Percentiles rank a stretch among this genome's conserved stretches.
phyloP scores from a whole-genome alignment of 768 basidiomycete species.

The Mycena indigotica region DNA sequence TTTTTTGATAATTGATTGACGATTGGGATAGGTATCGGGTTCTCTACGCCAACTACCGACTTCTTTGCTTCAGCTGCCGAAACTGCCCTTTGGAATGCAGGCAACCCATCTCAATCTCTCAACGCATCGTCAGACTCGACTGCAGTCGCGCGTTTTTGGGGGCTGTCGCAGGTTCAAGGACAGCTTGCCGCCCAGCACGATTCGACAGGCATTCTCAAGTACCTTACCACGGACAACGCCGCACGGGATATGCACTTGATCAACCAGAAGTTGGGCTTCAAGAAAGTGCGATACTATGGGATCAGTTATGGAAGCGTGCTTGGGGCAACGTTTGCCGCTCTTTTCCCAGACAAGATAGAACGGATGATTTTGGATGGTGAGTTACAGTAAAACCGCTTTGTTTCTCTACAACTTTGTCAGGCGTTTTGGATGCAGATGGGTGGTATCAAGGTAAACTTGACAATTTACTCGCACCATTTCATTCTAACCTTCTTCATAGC shows the following conservation, averaged over 20 bases:
- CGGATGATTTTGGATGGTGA: neutral
- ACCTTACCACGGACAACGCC: constrained; percentile 8
- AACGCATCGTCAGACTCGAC: constrained; percentile 4
- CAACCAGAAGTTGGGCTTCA: constrained; percentile 1
- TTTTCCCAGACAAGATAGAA: neutral
- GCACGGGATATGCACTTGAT: constrained; percentile 17
- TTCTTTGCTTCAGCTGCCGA: constrained; percentile 10
- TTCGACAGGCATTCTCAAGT: neutral
- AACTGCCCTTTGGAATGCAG: constrained; percentile 1
- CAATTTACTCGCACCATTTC: neutral
- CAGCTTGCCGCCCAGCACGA: neutral
- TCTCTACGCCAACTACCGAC: constrained; percentile 8
- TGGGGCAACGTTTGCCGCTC: neutral
- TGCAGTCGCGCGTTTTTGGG: constrained; percentile 1
- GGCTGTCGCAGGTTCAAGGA: neutral
- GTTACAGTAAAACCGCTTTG: no score
- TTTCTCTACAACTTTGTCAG: no score
- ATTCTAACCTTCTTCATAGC: neutral
- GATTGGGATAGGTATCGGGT: constrained; percentile 7
- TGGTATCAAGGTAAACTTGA: neutral
- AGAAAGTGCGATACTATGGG: constrained; percentile 14
- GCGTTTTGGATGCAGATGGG: neutral
- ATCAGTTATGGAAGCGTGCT: neutral
- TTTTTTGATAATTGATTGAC: neutral
- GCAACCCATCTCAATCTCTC: neutral